Evolutionary conservation across 2,329 filamentous ascomycete genomes (phyloP).

Genomic region (Plenodomus lindquistii): DNA sequence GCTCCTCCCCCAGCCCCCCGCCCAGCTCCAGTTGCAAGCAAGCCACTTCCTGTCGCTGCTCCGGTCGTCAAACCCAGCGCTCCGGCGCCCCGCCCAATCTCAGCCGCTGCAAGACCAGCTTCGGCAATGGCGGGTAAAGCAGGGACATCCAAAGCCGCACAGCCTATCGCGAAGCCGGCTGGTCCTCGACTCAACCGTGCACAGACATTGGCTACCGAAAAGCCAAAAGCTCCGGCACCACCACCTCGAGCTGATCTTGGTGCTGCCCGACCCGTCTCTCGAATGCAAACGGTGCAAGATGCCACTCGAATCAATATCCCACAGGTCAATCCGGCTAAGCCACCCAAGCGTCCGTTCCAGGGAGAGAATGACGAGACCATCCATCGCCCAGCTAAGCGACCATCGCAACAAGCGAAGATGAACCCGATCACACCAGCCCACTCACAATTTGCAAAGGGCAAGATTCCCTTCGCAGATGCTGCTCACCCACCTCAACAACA

Average conservation of each 20-base stretch:
- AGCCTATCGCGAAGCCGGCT: constrained; percentile 29
- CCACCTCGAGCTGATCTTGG: constrained; percentile 55
- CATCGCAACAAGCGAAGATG: constrained; percentile 52
- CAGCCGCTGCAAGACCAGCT: constrained; percentile 31
- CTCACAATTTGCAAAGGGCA: constrained; percentile 78
- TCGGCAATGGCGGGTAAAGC: constrained; percentile 32
- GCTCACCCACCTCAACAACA: constrained; percentile 54
- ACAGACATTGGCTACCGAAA: constrained; percentile 65
- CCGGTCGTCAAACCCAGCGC: constrained; percentile 39
- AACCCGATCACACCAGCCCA: constrained; percentile 57
- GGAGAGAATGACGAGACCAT: constrained; percentile 68
- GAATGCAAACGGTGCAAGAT: constrained; percentile 66
- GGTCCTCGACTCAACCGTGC: constrained; percentile 35
- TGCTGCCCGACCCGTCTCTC: constrained; percentile 59
- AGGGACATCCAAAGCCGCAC: constrained; percentile 22
- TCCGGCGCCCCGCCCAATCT: constrained; percentile 60
- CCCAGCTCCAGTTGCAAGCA: constrained; percentile 44
- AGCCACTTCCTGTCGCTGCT: constrained; percentile 30
- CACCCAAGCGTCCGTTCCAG: constrained; percentile 75
- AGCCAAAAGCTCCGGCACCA: constrained; percentile 53
- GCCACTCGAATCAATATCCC: constrained; percentile 55
- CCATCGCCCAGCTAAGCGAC: constrained; percentile 44
- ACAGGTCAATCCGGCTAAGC: constrained; percentile 69
- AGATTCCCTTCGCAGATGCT: constrained; percentile 83
- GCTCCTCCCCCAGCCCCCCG: constrained; percentile 60